Base-by-base conservation (phyloP, 148 eudicot species). In the Arctostaphylos glauca region DNA sequence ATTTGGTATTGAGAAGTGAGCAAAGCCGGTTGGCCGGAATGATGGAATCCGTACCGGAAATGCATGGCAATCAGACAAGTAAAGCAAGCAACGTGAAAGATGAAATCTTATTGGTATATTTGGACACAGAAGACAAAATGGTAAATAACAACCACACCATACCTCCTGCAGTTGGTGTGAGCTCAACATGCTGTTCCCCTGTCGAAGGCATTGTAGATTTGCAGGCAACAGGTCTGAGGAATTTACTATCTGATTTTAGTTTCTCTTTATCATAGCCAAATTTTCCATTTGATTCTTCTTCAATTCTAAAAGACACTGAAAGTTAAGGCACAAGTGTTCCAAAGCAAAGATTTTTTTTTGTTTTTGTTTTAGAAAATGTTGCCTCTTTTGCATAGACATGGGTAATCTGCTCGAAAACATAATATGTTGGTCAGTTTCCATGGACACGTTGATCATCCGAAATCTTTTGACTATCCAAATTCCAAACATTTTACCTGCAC, bases 141-240 rank as follows among this genome's bases (percentile, higher is more conserved):
- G 53, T 3, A 13, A 56, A 70, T 41, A n/a, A 60, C 5, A 9
- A 9, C 19, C 52, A 25, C 31, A 55, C 64, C 44, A 38, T 46
- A 16, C 8, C 0, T 31, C 47, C 59, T 77, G 80, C 66, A 6
- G 10, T 43, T 5, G 64, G 64, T 31, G 15, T 16, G 5, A 47
- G 62, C 79, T 76, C 62, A 53, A 52, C 62, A 3, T 53, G 41
- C 6, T 19, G 43, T 31, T 67, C 74, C 68, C 70, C 59, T 72
- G 53, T 18, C 43, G 43, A 83, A 53, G 83, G 19, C 41, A 59
- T 55, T 76, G 76, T 41, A 71, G 78, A 82, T 67, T 55, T 43
- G 16, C 78, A 56, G 5, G 43, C 13, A 8, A 47, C 85, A 81
- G 89, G 87, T 84, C 77, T 4, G 60, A 10, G 47, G 50, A 18